phyloP scores from a whole-genome alignment of 2,329 filamentous ascomycete species.

The Metarhizium brunneum region DNA sequence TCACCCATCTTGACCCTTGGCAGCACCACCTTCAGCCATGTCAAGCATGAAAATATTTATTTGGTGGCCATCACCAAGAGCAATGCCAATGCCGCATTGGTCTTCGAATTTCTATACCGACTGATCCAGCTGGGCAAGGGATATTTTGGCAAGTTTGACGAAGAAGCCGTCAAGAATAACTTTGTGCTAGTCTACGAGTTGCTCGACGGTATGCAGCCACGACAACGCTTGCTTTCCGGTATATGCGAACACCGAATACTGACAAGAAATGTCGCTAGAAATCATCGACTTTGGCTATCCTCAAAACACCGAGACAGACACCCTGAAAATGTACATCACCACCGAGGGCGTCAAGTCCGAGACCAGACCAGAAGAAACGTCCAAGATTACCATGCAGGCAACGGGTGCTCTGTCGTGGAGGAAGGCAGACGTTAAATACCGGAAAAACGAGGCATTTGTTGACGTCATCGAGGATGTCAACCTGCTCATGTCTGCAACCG shows the following conservation, averaged over 20 bases:
- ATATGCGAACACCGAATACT: neutral
- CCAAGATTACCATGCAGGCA: constrained; percentile 98
- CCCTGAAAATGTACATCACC: constrained; percentile 99
- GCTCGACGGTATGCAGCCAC: constrained; percentile 59
- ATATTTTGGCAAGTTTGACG: constrained; percentile 98
- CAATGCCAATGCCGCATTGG: constrained; percentile 95
- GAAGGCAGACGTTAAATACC: constrained; percentile 94
- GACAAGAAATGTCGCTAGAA: constrained; percentile 44
- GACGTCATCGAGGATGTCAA: constrained; percentile 99
- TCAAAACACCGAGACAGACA: constrained; percentile 97
- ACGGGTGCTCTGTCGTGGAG: constrained; percentile 96
- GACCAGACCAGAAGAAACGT: constrained; percentile 77
- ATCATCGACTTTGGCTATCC: constrained; percentile 99
- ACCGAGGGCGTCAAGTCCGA: constrained; percentile 97
- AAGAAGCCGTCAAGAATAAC: constrained; percentile 99
- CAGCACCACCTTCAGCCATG: constrained; percentile 97
- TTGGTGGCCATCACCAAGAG: constrained; percentile 96
- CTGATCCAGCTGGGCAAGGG: constrained; percentile 83
- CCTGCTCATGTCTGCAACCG: constrained; percentile 95
- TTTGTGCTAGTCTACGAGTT: constrained; percentile 98
- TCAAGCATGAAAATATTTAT: constrained; percentile 99
- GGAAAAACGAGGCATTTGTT: constrained; percentile 98
- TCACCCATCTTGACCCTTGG: constrained; percentile 95
- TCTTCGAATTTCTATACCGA: constrained; percentile 96
- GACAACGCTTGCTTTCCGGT: neutral